Base-by-base conservation (phyloP, 2,329 filamentous ascomycete genomes). In the Paraphoma sp. region DNA sequence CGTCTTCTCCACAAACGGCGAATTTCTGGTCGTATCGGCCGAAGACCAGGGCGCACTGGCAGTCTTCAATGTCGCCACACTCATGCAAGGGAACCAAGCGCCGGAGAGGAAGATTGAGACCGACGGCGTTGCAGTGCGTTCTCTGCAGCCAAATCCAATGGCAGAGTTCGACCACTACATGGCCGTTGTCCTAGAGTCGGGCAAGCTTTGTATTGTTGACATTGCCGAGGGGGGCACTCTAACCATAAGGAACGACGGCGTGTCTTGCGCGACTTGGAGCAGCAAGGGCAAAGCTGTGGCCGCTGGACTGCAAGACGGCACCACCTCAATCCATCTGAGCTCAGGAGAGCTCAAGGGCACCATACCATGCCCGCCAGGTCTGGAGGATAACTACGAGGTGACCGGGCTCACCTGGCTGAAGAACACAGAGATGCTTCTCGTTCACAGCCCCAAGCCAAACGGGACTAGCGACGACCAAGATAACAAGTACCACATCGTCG, bases 261-360 rank as follows among this genome's bases (percentile, higher is more conserved):
- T 96, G 29, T 93, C 89, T 72, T 95, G 90, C 69, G 85, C 92
- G 6, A 89, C 91, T 53, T 99, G 96, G 95, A 99, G 95, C 75
- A 89, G 87, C 58, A 92, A 89, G 73, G 95, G 95, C 45, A 99
- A 97, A 75, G 94, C 98, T 73, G 82, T 99, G 43, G 89, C 96
- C 44, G 93, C 92, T 64, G 95, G 96, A 14, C 82, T 95, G 65
- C 87, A 83, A 6, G 87, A 97, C 76, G 95, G 95, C 55, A 88
- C 87, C 11, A 88, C 90, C 50, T 85, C 86, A 53, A 93, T 97
- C 75, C 89, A 98, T 85, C 92, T 91, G 7, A 91, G 90, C 0
- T 86, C 92, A 66, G 94, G 94, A 45, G 84, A 84, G 41, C 83
- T 86, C 29, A 95, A 94, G 78, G 93, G 84, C 36, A 83, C 88